Base-by-base conservation (phyloP, 2,329 filamentous ascomycete genomes). In the Talaromyces sp. region DNA sequence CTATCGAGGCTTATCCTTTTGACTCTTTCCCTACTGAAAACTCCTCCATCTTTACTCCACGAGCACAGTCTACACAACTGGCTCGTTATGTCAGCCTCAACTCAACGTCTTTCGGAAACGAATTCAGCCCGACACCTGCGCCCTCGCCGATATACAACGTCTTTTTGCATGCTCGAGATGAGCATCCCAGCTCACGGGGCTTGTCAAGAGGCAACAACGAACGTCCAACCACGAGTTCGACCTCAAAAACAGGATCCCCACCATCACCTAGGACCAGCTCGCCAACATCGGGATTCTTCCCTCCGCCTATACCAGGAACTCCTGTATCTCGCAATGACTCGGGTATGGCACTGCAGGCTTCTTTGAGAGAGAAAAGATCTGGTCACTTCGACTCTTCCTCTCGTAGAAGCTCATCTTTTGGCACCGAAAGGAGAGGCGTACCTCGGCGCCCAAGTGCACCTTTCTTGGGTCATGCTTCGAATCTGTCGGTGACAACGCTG, bases 321-420 rank as follows among this genome's bases (percentile, higher is more conserved):
- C 90, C 91, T 0, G 86, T 91, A n/a, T 96, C 93, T 6, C 86
- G 93, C 16, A 96, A 90, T 72, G 95, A 99, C 74, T 97, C 94
- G 4, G 94, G 92, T 1, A 96, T 95, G 76, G 91, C 92, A 41
- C 82, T 97, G 64, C 89, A 93, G 68, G 88, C 91, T 19, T 96
- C 92, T 4, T 82, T 99, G 65, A 88, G 93, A 37, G 95, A 98
- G 79, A 99, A 98, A 81, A 87, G 94, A 60, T 98, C 95, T 3
- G 93, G 91, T 1, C 92, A 97, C 75, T 97, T 98, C 70, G 91
- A 95, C 72, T 87, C 90, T 64, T 78, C 82, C 69, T 90, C 90
- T n/a, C 87, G 93, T 66, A 87, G 94, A 69, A 97, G 93, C 80
- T 96, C 93, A n/a, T 96, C 93, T 1, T 96, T 97, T 77, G 91